A percentile compares a stretch with the other conserved stretches of the same genome.
phyloP scores from a whole-genome alignment of 352 stramenopile species.

The Blastocystis hominis region DNA sequence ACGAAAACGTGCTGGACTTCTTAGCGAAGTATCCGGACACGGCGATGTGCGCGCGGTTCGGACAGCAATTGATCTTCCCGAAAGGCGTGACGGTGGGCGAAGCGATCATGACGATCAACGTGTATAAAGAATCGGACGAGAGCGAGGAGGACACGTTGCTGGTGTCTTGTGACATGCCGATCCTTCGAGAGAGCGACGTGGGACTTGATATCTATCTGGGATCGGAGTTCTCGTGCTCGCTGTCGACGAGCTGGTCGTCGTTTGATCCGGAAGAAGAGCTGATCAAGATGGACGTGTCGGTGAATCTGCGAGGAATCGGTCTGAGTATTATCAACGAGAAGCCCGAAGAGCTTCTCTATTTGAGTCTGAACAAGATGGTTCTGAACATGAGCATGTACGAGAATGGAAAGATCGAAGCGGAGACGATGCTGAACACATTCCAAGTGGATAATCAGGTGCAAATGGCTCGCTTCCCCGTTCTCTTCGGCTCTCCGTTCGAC shows the following conservation, averaged over 20 bases:
- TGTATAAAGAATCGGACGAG: not conserved
- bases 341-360: not conserved
- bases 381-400: not conserved
- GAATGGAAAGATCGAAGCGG: slow-evolving; percentile 35
- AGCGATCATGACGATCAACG: not conserved
- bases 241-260: not conserved
- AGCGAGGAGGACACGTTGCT: not conserved
- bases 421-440: slow-evolving; percentile 21
- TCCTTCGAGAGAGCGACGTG: not conserved
- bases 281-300: not conserved
- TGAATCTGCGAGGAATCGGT: not conserved
- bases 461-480: slow-evolving; percentile 3
- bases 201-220: not conserved
- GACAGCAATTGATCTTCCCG: slow-evolving; percentile 47
- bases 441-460: slow-evolving; percentile 54
- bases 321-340: slow-evolving; percentile 21
- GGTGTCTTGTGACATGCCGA: not conserved
- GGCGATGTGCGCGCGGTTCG: not conserved
- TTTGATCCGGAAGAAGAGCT: slow-evolving; percentile 24
- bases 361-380: not conserved
- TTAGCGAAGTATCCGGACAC: not conserved
- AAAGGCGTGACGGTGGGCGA: slow-evolving; percentile 8
- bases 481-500: slow-evolving; percentile 43
- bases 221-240: not conserved
- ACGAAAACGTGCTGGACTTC: not conserved